Percentiles rank a stretch among this genome's conserved stretches.
phyloP scores from a whole-genome alignment of 2,329 filamentous ascomycete genomes.

The Lachnellula occidentalis region DNA sequence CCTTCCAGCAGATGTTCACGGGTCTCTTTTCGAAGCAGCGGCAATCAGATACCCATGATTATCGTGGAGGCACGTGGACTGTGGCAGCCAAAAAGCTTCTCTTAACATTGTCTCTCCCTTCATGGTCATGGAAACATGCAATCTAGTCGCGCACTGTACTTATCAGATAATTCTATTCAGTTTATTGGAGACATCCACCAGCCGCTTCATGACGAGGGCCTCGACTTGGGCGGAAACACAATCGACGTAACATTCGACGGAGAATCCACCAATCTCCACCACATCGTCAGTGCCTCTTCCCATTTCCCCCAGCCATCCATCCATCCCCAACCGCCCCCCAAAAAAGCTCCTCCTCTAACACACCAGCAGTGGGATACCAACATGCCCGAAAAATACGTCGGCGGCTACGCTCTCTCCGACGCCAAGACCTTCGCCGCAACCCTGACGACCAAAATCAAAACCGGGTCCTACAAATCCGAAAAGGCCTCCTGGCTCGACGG shows the following conservation, averaged over 20 bases:
- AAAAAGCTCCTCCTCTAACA: too few relatives aligned
- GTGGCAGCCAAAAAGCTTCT: constrained; percentile 7
- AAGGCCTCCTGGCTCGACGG: constrained; percentile 17
- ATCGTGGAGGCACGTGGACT: constrained; percentile 47
- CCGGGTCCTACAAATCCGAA: constrained; percentile 45
- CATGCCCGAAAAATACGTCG: constrained; percentile 59
- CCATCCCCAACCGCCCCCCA: too few relatives aligned
- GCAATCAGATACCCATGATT: not conserved
- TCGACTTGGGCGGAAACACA: constrained; percentile 61
- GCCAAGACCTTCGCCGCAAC: constrained; percentile 52
- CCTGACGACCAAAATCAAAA: constrained; percentile 48
- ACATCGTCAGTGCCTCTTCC: constrained; percentile 41
- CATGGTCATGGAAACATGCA: constrained; percentile 11
- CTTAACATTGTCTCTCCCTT: constrained; percentile 10
- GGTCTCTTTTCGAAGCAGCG: constrained; percentile 10
- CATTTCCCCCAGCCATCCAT: not conserved
- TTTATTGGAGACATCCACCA: constrained; percentile 58
- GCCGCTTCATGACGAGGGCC: constrained; percentile 61
- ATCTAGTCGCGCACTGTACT: not conserved
- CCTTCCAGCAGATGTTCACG: not conserved
- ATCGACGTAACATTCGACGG: constrained; percentile 59
- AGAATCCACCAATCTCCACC: constrained; percentile 56
- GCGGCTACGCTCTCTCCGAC: constrained; percentile 44
- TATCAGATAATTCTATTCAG: constrained; percentile 34
- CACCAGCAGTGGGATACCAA: constrained; percentile 46